These are phyloP conservation scores for Syncephalastrum monosporum DNA, from an alignment of 371 early-diverging fungal species.

Conservation along the genomic window DNA sequence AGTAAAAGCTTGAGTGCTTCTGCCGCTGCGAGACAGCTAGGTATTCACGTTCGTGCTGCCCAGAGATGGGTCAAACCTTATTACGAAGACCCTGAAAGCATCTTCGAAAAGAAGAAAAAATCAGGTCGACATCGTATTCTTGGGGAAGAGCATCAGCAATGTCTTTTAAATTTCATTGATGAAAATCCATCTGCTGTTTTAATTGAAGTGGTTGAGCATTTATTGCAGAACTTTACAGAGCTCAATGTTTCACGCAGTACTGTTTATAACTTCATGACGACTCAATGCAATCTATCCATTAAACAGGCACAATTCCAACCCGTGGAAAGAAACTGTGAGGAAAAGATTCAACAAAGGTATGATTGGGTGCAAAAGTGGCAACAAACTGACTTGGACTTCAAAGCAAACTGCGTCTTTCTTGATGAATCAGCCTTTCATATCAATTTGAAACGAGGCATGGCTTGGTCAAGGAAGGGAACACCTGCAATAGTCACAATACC, in stretches of 20 bases:
- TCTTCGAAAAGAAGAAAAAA: too few relatives aligned
- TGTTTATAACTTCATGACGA: slow-evolving; percentile 11
- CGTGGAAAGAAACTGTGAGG: slow-evolving; percentile 12
- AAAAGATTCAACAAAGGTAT: slow-evolving; percentile 11
- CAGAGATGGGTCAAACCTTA: too few relatives aligned
- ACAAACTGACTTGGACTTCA: slow-evolving; percentile 6
- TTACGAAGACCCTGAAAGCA: too few relatives aligned
- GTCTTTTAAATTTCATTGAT: slow-evolving; percentile 13
- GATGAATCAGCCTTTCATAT: too few relatives aligned
- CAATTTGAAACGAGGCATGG: slow-evolving; percentile 12
- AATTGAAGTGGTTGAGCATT: slow-evolving; percentile 15
- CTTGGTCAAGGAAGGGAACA: slow-evolving; percentile 23
- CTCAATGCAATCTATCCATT: slow-evolving; percentile 7
- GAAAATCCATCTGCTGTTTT: slow-evolving; percentile 13
- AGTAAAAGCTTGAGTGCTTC: too few relatives aligned
- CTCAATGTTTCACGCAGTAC: slow-evolving; percentile 10
- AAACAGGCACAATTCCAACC: slow-evolving; percentile 10
- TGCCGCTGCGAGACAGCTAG: too few relatives aligned
- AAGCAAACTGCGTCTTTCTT: too few relatives aligned
- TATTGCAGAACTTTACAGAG: slow-evolving; percentile 10
- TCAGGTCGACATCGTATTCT: slow-evolving; percentile 1
- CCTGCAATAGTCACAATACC: slow-evolving; percentile 18
- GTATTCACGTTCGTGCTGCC: too few relatives aligned
- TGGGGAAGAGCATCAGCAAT: neutral
- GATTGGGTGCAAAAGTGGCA: slow-evolving; percentile 30